Evolutionary conservation across 257 asterid species (phyloP), one percentile per base, ranked within the genome.

Genomic region (Penstemon barbatus): DNA sequence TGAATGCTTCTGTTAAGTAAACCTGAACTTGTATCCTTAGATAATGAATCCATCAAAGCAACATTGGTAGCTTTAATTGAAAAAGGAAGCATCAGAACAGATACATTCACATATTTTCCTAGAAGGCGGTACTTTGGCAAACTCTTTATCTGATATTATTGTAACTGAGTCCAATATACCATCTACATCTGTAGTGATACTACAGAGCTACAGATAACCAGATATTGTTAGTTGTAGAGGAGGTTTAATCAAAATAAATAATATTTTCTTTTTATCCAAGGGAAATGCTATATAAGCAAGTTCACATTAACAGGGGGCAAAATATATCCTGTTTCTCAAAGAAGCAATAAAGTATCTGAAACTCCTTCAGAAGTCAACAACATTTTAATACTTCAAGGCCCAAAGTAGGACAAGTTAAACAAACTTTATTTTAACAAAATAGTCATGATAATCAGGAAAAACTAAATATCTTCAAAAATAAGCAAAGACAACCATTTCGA

Each of bases 31-130:
- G 11, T 9, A 11, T 49, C 54, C n/a, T 15, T 9, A 49, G 4
- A 10, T 11, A 49, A 49, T 49, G 54, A 3, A 13, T 5, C 5
- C 54, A 13, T 49, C 15, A 9, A 49, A 13, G 18, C 15, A 10
- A 54, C 53, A 55, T 65, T 62, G 12, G 63, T 71, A 6, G 42
- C 59, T 48, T 61, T 15, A 44, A 75, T 37, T 44, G 39, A 15
- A 5, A 53, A 67, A 43, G 57, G 44, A 45, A 33, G 7, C 5
- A 6, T 67, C 50, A 52, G 41, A 45, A 38, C 15, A 39, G 68
- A 18, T 12, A 54, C 63, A 61, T n/a, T 18, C 61, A 18, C 60
- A 51, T 8, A 41, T 37, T 46, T 12, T 25, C 54, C 53, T 74
- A 45, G 6, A 48, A 36, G 43, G 25, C 18, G 10, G 42, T 45